Conservation (phyloP, 768 basidiomycete genomes). For the Megacollybia marginata region DNA sequence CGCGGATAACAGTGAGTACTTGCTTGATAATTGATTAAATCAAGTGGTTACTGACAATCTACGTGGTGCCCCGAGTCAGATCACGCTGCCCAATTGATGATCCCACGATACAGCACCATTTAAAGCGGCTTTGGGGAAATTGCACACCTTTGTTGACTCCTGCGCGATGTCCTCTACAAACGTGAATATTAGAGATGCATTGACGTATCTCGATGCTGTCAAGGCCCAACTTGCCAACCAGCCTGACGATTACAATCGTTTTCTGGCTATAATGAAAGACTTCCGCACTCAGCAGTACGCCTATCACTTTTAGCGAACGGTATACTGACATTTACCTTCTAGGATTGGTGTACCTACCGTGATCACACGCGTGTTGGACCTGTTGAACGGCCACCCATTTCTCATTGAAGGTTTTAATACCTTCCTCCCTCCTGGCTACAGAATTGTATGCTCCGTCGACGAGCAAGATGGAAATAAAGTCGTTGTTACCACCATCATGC, state of each 20-base stretch:
- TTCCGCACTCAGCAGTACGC: constrained; percentile 74
- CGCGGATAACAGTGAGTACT: too few species aligned
- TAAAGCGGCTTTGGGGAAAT: too few species aligned
- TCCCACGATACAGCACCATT: too few species aligned
- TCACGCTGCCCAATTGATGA: too few species aligned
- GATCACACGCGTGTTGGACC: constrained; percentile 87
- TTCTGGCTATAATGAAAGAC: constrained; percentile 99
- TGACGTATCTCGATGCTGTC: constrained; percentile 91
- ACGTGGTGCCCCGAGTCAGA: too few species aligned
- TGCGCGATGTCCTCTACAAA: too few species aligned
- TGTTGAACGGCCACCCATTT: constrained; percentile 83
- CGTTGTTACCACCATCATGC: constrained; percentile 76
- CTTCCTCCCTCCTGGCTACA: constrained; percentile 90
- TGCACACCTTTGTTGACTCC: too few species aligned
- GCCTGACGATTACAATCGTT: constrained; percentile 94
- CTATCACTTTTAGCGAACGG: background rate
- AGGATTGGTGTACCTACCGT: constrained; percentile 98
- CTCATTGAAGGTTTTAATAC: constrained; percentile 99
- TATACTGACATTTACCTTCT: background rate
- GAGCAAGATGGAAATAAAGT: constrained; percentile 58
- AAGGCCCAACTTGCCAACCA: constrained; percentile 85
- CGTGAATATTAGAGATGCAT: constrained; percentile 91
- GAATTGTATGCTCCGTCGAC: constrained; percentile 75
- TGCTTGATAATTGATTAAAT: too few species aligned
- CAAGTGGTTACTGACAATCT: too few species aligned